Evolutionary conservation across 495 filamentous ascomycete species (phyloP).

Genomic region (Penicillium chermesinum): DNA sequence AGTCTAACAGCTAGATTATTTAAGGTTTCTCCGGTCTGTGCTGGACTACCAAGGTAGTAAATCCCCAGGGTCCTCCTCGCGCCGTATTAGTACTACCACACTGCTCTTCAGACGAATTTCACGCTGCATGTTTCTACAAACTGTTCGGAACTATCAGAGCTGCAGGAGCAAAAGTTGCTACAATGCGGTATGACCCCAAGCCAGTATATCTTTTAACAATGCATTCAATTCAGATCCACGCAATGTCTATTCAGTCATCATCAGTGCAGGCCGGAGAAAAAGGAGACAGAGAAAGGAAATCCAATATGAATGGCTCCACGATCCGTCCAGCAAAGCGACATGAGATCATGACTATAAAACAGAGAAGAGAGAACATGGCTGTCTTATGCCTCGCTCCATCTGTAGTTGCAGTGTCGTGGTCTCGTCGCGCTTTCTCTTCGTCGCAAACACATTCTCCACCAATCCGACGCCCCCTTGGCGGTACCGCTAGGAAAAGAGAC

Average conservation of each 20-base stretch:
- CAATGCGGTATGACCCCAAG: background rate
- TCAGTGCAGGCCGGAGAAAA: conserved; percentile 25
- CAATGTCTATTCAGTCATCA: conserved; percentile 29
- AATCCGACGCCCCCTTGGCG: conserved; percentile 1
- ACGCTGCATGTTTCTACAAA: background rate
- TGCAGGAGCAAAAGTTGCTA: too few relatives aligned
- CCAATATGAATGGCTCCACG: conserved; percentile 14
- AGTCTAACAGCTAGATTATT: too few relatives aligned
- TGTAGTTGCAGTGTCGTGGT: conserved; percentile 10
- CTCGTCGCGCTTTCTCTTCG: conserved; percentile 17
- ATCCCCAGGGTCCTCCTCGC: background rate
- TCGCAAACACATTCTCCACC: conserved; percentile 12
- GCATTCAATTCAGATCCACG: conserved; percentile 21
- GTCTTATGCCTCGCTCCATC: conserved; percentile 3
- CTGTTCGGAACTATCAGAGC: too few relatives aligned
- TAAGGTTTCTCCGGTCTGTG: too few relatives aligned
- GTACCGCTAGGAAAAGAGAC: conserved; percentile 5
- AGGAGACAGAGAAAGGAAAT: conserved; percentile 5
- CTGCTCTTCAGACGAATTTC: background rate
- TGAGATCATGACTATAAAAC: background rate
- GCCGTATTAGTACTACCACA: background rate
- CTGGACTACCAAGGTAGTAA: background rate
- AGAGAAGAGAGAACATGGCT: conserved; percentile 1
- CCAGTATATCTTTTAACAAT: conserved; percentile 17
- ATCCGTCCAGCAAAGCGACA: conserved; percentile 2